A percentile compares a stretch with the other conserved stretches of the same genome.
These are phyloP conservation scores for Centella asiatica DNA, from an alignment of 129 eudicot species.

Conservation along the genomic window DNA sequence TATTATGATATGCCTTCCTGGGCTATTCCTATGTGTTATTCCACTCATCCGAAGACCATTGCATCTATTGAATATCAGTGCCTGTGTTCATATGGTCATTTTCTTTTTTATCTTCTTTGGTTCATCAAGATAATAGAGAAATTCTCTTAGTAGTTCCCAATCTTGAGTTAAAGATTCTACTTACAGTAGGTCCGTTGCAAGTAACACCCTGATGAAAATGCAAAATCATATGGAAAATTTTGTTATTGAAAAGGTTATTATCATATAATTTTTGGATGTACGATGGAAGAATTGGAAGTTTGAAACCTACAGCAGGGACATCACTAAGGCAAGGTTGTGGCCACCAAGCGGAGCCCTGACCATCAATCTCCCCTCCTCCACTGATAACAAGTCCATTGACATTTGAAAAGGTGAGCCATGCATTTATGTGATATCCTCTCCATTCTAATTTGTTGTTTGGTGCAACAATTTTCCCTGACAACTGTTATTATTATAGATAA, in stretches of 20 bases:
- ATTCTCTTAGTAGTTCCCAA: too few species aligned
- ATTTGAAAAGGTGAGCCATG: slow-evolving; percentile 37
- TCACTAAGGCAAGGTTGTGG: slow-evolving; percentile 35
- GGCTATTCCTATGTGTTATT: slow-evolving; percentile 44
- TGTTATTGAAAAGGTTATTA: neutral
- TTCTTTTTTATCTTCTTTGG: too few species aligned
- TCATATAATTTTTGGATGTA: too few species aligned
- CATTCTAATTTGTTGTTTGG: slow-evolving; percentile 36
- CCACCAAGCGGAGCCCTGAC: slow-evolving; percentile 67
- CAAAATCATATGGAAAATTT: slow-evolving; percentile 6
- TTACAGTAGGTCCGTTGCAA: slow-evolving; percentile 63
- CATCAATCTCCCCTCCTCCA: slow-evolving; percentile 50
- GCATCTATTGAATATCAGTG: slow-evolving; percentile 47
- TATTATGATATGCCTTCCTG: slow-evolving; percentile 44
- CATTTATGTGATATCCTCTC: slow-evolving; percentile 23
- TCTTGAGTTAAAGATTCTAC: slow-evolving; percentile 6
- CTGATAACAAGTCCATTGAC: slow-evolving; percentile 36
- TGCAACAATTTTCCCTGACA: slow-evolving; percentile 50
- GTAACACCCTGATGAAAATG: slow-evolving; percentile 27
- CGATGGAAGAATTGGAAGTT: neutral
- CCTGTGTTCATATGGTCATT: too few species aligned
- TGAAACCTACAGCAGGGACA: slow-evolving; percentile 27
- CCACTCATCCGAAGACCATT: slow-evolving; percentile 43
- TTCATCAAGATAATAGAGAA: too few species aligned
- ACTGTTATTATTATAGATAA: too few species aligned